Conservation (phyloP, 1,139 yeast genomes). For the Suhomyces panamericanus region DNA sequence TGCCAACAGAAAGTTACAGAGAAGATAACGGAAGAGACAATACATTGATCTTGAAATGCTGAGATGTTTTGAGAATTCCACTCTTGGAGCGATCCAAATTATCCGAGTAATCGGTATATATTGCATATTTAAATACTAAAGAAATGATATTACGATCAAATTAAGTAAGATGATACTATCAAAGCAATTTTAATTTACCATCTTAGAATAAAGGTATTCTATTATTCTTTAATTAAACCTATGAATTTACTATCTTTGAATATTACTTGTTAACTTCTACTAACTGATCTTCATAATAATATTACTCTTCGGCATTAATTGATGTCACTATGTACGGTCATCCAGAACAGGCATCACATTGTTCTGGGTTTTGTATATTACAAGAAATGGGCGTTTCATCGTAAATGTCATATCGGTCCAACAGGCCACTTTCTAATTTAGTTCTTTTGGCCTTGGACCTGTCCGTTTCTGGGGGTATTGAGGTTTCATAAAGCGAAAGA, state of each 20-base stretch:
- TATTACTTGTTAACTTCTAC: too few species aligned
- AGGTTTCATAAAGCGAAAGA: background rate
- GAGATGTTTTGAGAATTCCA: background rate
- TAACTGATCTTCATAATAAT: too few species aligned
- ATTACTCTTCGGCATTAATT: too few species aligned
- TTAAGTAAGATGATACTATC: too few species aligned
- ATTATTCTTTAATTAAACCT: too few species aligned
- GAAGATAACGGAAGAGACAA: too few species aligned
- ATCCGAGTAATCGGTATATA: background rate
- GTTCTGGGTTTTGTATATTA: conserved; percentile 32
- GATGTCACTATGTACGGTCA: conserved; percentile 14
- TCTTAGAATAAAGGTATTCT: too few species aligned
- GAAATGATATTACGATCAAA: background rate
- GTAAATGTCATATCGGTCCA: conserved; percentile 25
- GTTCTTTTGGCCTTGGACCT: background rate
- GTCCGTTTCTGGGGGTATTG: background rate
- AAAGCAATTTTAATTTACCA: too few species aligned
- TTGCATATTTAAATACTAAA: background rate
- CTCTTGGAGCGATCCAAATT: too few species aligned
- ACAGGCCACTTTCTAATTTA: background rate
- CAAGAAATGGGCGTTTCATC: conserved; percentile 43
- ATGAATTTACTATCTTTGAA: too few species aligned
- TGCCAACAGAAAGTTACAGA: conserved; percentile 61
- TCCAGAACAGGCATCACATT: conserved; percentile 52
- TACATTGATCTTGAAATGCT: too few species aligned